Percentiles rank a stretch among this genome's conserved stretches.
These are phyloP conservation scores for Leishmania tarentolae DNA, from an alignment of 208 protist genomes.

Conservation along the genomic window DNA sequence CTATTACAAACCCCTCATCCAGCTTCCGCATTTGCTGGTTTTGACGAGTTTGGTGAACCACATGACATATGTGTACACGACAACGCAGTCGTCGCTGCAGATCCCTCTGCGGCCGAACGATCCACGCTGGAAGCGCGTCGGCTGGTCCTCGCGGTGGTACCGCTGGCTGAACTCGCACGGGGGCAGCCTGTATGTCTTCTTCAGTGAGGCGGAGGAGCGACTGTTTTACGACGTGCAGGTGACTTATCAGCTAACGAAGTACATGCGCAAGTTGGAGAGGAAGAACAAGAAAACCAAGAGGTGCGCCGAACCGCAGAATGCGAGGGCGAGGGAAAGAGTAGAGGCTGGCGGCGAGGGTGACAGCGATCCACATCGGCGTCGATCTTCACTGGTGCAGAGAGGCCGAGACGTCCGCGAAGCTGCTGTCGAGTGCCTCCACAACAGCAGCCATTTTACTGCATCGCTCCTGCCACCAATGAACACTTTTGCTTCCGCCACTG, in stretches of 20 bases:
- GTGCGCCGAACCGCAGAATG: neutral
- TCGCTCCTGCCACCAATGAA: neutral
- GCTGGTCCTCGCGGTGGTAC: slow-evolving; percentile 80
- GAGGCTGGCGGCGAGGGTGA: neutral
- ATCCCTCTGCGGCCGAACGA: slow-evolving; percentile 71
- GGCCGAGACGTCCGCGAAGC: neutral
- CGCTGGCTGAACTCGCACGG: slow-evolving; percentile 78
- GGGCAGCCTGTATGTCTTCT: slow-evolving; percentile 82
- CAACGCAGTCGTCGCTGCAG: slow-evolving; percentile 47
- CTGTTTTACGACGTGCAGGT: slow-evolving; percentile 65
- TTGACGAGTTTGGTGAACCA: slow-evolving; percentile 67
- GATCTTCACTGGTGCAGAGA: neutral
- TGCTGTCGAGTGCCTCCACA: neutral
- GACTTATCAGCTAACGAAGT: slow-evolving; percentile 22
- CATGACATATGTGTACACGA: slow-evolving; percentile 81
- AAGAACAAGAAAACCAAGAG: neutral
- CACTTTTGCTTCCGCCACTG: neutral
- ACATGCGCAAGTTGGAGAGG: neutral
- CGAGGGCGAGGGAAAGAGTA: neutral
- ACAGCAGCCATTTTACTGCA: neutral
- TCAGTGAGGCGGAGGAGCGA: slow-evolving; percentile 71
- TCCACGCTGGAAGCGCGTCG: slow-evolving; percentile 60
- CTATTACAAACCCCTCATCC: slow-evolving; percentile 66
- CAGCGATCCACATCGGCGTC: neutral
- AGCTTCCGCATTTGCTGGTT: slow-evolving; percentile 71